phyloP scores from a whole-genome alignment of 768 basidiomycete genomes.

The Obba rivulosa region DNA sequence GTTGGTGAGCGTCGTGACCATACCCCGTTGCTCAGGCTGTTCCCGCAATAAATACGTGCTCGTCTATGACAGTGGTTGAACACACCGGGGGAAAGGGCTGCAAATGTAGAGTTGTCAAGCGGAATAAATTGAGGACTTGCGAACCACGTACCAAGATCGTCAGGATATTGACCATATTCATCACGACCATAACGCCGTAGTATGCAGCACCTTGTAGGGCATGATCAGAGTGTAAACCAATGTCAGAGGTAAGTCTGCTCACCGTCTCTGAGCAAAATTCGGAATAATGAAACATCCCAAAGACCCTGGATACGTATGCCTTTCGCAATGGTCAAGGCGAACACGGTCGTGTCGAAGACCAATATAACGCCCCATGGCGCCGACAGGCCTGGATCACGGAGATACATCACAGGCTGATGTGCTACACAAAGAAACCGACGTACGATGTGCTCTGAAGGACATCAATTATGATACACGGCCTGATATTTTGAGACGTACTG shows the following conservation, averaged over 20 bases:
- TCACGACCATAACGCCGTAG: background rate
- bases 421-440: no score
- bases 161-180: background rate
- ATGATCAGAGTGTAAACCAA: background rate
- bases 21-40: slow-evolving; percentile 5
- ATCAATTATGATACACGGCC: no score
- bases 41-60: no score
- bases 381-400: no score
- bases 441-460: no score
- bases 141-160: background rate
- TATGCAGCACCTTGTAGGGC: slow-evolving; percentile 3
- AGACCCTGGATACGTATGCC: background rate
- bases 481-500: no score
- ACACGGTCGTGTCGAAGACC: slow-evolving; percentile 7
- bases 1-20: slow-evolving; percentile 5
- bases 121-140: no score
- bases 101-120: no score
- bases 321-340: slow-evolving; percentile 3
- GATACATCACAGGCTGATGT: no score
- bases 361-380: slow-evolving; percentile 6
- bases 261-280: slow-evolving; percentile 7
- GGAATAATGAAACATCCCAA: slow-evolving; percentile 2
- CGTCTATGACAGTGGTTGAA: no score
- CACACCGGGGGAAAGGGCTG: no score
- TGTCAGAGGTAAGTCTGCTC: background rate